Base-by-base conservation (phyloP, 306 rosid species). In the Quercus rubra region DNA sequence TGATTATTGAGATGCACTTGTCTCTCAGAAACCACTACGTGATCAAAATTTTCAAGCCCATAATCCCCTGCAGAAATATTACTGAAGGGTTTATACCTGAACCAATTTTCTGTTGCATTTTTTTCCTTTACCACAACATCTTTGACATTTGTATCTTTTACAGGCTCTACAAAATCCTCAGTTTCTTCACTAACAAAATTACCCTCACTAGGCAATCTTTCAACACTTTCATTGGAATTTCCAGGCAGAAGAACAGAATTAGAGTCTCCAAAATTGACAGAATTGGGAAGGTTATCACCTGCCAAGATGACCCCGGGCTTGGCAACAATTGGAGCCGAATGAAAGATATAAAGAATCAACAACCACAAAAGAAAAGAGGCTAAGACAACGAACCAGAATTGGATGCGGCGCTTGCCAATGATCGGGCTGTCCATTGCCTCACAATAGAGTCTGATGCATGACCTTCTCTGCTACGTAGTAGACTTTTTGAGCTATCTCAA, bases 311-410 rank as follows among this genome's bases (percentile, higher is more conserved):
- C 2, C 61, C 67, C 21, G 17, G 74, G 59, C 43, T 71, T 66
- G 14, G 63, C 27, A 2, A 58, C 46, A 55, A 27, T 57, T 4
- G 30, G 70, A 58, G 75, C 74, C 7, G 77, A 77, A 78, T 75
- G 51, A 74, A 74, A 80, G 11, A 55, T 11, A 64, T 69, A 68
- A 30, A 84, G 30, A 41, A 80, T 51, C 11, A 80, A 18, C 58
- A 80, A 74, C 87, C 82, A 84, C 30, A 84, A 9, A 18, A 84
- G 71, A 74, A 77, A 68, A n/a, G 64, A n/a, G 71, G 74, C 66
- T 3, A 71, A 77, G 64, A 82, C 77, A 43, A 80, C 82, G 57
- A 84, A 77, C 87, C 85, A 80, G 64, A 66, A 77, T 35, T 54
- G 74, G 3, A 31, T 62, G 23, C 74, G 82, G 12, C 70, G 52